phyloP scores from a whole-genome alignment of 2,329 filamentous ascomycete species.

The Ceratocystis eucalypticola region DNA sequence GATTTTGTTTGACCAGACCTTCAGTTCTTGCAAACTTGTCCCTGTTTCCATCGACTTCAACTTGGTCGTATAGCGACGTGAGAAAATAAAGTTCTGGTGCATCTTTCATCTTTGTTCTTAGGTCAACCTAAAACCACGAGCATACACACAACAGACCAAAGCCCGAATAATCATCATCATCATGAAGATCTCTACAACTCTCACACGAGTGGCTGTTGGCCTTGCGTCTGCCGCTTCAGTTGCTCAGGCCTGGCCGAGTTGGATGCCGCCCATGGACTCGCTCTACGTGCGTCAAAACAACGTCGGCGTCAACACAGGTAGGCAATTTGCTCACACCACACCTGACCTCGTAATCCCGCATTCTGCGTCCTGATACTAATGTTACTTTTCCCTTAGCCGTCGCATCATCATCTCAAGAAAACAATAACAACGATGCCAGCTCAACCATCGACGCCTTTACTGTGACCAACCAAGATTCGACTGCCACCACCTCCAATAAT shows the following conservation, averaged over 20 bases:
- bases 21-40: neutral
- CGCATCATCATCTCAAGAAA: slow-evolving; percentile 13
- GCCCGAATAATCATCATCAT: neutral
- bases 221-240: slow-evolving; percentile 38
- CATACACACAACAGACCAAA: neutral
- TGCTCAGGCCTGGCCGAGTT: slow-evolving; percentile 43
- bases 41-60: neutral
- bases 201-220: slow-evolving; percentile 37
- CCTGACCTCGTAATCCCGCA: too few species aligned
- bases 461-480: slow-evolving; percentile 9
- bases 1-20: neutral
- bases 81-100: neutral
- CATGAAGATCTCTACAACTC: slow-evolving; percentile 38
- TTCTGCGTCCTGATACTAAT: neutral
- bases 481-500: slow-evolving; percentile 26
- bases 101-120: neutral
- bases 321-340: neutral
- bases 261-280: slow-evolving; percentile 36
- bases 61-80: neutral
- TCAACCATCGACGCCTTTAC: slow-evolving; percentile 7
- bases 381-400: slow-evolving; percentile 3
- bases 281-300: slow-evolving; percentile 38
- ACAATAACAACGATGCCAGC: neutral
- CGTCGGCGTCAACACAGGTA: slow-evolving; percentile 20
- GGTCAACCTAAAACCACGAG: neutral